phyloP scores from a whole-genome alignment of 768 basidiomycete genomes.

The Kwoniella dendrophila region DNA sequence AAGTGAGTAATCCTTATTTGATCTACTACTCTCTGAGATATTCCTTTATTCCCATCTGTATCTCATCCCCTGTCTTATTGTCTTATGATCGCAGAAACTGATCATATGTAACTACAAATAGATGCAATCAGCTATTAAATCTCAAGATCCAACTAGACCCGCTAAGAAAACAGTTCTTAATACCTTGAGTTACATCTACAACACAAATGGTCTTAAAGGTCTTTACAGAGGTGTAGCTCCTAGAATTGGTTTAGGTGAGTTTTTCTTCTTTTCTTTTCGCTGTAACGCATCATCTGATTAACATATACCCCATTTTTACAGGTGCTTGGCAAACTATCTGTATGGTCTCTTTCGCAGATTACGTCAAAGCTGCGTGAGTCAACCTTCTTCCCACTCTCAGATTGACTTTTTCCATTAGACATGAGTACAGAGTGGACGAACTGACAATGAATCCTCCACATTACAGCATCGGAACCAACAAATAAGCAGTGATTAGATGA shows the following conservation, averaged over 20 bases:
- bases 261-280: not conserved
- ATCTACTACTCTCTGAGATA: not conserved
- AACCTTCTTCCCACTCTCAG: not conserved
- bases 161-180: conserved; percentile 85
- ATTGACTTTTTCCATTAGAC: not conserved
- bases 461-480: no score
- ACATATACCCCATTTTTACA: not conserved
- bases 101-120: conserved; percentile 57
- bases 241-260: conserved; percentile 80
- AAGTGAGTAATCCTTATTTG: conserved; percentile 61
- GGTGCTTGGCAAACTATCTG: conserved; percentile 63
- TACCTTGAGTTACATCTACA: conserved; percentile 92
- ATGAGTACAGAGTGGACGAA: no score
- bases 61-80: not conserved
- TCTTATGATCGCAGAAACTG: no score
- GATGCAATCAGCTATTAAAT: conserved; percentile 99
- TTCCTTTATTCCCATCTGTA: not conserved
- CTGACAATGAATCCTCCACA: no score
- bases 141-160: conserved; percentile 74
- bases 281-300: conserved; percentile 1
- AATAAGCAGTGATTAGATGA: no score
- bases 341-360: conserved; percentile 98
- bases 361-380: conserved; percentile 69
- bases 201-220: conserved; percentile 92
- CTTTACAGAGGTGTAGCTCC: conserved; percentile 97